These are phyloP conservation scores for Schwanniomyces occidentalis DNA, from an alignment of 805 yeast species.

Conservation along the genomic window DNA sequence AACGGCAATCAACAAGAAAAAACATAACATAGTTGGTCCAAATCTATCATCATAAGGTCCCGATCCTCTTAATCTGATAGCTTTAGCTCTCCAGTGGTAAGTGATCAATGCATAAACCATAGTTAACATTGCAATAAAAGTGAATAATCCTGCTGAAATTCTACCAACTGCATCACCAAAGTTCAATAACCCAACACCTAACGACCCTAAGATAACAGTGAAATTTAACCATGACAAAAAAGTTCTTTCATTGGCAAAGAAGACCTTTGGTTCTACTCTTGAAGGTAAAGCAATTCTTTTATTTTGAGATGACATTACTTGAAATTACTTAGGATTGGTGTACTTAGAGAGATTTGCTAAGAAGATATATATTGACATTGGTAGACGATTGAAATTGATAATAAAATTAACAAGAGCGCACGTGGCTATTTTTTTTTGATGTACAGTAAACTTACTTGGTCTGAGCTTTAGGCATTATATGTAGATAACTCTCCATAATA, in stretches of 20 bases:
- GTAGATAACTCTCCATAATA: no score
- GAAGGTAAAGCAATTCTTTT: constrained; percentile 98
- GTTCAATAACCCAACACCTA: constrained; percentile 93
- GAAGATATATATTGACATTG: no score
- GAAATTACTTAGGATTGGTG: no score
- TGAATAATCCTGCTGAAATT: constrained; percentile 90
- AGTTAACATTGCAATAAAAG: constrained; percentile 95
- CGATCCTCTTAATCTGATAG: constrained; percentile 94
- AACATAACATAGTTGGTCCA: constrained; percentile 96
- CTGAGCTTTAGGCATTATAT: no score
- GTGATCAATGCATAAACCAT: constrained; percentile 95
- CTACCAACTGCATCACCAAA: constrained; percentile 95
- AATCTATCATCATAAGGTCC: constrained; percentile 99
- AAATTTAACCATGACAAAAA: constrained; percentile 97
- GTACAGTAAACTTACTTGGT: no score
- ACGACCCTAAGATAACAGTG: constrained; percentile 96
- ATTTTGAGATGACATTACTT: constrained; percentile 39
- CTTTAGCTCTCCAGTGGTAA: constrained; percentile 99
- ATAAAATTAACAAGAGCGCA: no score
- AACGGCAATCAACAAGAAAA: constrained; percentile 90
- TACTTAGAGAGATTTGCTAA: no score
- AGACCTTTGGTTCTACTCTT: constrained; percentile 97
- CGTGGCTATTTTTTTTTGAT: no score
- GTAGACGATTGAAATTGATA: no score
- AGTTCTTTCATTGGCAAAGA: constrained; percentile 98